phyloP scores from a whole-genome alignment of 306 rosid genomes.

The Vigna unguiculata region DNA sequence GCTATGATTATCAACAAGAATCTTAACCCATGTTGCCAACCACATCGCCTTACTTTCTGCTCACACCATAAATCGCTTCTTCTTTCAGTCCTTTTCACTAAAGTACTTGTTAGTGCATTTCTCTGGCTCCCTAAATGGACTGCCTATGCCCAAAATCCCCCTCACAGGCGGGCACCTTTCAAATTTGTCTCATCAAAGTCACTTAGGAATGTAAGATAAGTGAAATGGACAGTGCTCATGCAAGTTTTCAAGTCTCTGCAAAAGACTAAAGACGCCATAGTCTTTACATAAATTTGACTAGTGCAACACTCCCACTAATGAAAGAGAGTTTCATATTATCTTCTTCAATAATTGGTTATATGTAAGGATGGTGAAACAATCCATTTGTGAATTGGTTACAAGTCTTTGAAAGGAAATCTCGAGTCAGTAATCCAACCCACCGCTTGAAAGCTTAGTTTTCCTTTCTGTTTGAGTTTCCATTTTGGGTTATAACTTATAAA shows the following conservation, averaged over 20 bases:
- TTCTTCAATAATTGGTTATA: not conserved
- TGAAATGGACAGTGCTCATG: not conserved
- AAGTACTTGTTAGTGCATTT: not conserved
- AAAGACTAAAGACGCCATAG: not conserved
- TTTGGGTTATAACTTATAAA: too few relatives aligned
- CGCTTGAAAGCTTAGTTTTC: too few relatives aligned
- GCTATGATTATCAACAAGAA: conserved; percentile 1
- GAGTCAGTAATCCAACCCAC: too few relatives aligned
- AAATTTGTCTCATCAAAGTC: not conserved
- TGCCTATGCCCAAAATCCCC: not conserved
- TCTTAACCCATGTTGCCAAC: conserved; percentile 6
- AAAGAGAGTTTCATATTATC: not conserved
- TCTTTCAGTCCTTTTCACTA: not conserved
- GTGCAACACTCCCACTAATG: not conserved
- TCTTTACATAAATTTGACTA: not conserved
- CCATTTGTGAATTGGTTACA: too few relatives aligned
- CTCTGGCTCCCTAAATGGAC: not conserved
- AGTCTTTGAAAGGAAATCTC: too few relatives aligned
- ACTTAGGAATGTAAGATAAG: not conserved
- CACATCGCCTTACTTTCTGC: conserved; percentile 15
- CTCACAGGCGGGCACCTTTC: not conserved
- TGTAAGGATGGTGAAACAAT: too few relatives aligned
- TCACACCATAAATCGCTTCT: not conserved
- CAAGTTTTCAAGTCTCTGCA: not conserved
- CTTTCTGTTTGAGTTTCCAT: too few relatives aligned